Conservation (phyloP, 306 rosid species). For the Hippophae tibetana region DNA sequence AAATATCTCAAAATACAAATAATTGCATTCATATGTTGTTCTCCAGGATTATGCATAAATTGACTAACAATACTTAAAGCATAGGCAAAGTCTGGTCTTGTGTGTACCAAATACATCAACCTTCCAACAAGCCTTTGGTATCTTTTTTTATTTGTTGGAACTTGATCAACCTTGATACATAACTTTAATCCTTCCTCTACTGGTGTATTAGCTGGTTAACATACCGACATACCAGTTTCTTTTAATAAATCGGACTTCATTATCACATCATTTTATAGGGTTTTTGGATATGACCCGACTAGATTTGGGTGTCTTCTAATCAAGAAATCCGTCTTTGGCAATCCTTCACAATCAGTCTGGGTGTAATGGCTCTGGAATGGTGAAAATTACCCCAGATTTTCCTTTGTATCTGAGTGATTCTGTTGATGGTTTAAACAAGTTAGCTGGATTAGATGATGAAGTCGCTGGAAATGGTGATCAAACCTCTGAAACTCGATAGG, state of each 20-base stretch:
- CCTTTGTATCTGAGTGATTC: slow-evolving; percentile 88
- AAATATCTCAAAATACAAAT: no score
- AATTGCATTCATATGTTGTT: no score
- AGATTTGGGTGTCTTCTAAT: slow-evolving; percentile 95
- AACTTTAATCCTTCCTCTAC: no score
- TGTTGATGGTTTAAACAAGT: slow-evolving; percentile 60
- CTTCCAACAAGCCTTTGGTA: no score
- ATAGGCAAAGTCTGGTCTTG: no score
- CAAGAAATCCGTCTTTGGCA: slow-evolving; percentile 79
- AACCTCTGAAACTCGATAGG: slow-evolving; percentile 50
- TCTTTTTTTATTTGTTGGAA: no score
- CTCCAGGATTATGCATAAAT: no score
- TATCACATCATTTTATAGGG: slow-evolving; percentile 88
- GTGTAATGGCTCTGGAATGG: slow-evolving; percentile 87
- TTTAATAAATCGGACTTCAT: slow-evolving; percentile 96
- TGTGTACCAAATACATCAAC: no score
- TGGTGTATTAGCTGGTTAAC: no score
- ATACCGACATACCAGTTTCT: no score
- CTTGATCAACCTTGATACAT: no score
- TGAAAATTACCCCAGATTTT: slow-evolving; percentile 84
- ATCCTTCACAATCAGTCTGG: slow-evolving; percentile 85
- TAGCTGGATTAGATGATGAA: slow-evolving; percentile 55
- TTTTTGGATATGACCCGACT: slow-evolving; percentile 88
- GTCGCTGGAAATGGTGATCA: slow-evolving; percentile 34
- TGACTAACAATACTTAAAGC: no score